A percentile compares a stretch with the other conserved stretches of the same genome.
Evolutionary conservation across 164 flowering plant genomes (phyloP).

Genomic region (Aristolochia californica): DNA sequence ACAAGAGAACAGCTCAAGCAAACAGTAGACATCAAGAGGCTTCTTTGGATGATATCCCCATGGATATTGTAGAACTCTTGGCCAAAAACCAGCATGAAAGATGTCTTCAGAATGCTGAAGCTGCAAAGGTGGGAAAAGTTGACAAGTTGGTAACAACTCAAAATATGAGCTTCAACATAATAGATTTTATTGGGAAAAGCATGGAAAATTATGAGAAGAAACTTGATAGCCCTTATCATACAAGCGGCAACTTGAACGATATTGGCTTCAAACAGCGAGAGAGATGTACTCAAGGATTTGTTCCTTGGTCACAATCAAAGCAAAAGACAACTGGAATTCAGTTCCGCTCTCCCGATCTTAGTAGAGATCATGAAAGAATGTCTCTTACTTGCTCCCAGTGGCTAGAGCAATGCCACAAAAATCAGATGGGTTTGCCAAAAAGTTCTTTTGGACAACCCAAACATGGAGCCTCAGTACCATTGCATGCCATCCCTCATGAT

Average conservation of each 20-base stretch:
- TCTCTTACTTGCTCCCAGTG: slow-evolving; percentile 15
- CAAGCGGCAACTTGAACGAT: slow-evolving; percentile 1
- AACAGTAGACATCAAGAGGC: slow-evolving; percentile 23
- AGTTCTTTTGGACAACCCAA: slow-evolving; percentile 12
- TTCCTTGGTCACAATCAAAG: slow-evolving; percentile 13
- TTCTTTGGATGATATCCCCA: slow-evolving; percentile 57
- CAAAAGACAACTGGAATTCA: slow-evolving; percentile 18
- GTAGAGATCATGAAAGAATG: slow-evolving; percentile 11
- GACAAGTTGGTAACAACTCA: too few relatives aligned
- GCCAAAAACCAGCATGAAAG: slow-evolving; percentile 71
- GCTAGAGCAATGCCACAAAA: slow-evolving; percentile 14
- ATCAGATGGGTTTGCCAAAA: slow-evolving; percentile 15
- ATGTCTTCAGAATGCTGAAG: slow-evolving; percentile 29
- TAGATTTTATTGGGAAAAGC: slow-evolving; percentile 5
- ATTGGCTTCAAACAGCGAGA: slow-evolving; percentile 1
- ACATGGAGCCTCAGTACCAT: slow-evolving; percentile 11
- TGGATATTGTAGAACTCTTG: slow-evolving; percentile 83
- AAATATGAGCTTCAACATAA: not conserved
- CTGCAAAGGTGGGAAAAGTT: slow-evolving; percentile 4
- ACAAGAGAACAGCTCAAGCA: slow-evolving; percentile 8
- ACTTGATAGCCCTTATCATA: slow-evolving; percentile 12
- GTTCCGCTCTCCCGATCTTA: slow-evolving; percentile 17
- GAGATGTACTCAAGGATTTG: slow-evolving; percentile 14
- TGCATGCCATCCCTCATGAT: slow-evolving; percentile 7
- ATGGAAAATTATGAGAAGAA: slow-evolving; percentile 14